Conservation (phyloP, 2,329 filamentous ascomycete genomes). For the Phyllosticta capitalensis region DNA sequence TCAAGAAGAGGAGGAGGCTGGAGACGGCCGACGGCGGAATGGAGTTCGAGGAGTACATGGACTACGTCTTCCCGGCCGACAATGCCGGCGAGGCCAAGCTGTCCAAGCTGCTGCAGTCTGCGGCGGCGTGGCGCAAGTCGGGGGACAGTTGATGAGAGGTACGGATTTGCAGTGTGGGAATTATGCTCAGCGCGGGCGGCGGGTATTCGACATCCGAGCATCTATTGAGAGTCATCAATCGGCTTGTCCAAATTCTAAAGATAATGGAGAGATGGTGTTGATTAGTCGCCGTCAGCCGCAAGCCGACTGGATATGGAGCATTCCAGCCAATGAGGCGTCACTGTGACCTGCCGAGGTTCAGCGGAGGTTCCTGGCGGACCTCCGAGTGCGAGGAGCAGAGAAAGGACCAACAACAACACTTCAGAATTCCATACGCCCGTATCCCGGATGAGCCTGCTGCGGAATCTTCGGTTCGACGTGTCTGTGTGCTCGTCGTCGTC, state of each 20-base stretch:
- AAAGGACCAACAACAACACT: background rate
- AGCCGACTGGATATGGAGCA: no score
- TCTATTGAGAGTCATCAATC: no score
- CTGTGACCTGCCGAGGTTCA: no score
- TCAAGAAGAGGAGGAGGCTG: conserved; percentile 84
- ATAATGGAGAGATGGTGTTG: no score
- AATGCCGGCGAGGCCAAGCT: conserved; percentile 77
- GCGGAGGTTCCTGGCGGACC: background rate
- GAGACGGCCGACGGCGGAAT: conserved; percentile 58
- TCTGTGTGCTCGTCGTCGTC: background rate
- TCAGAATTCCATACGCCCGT: no score
- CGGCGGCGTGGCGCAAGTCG: conserved; percentile 76
- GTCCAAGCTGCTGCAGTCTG: conserved; percentile 74
- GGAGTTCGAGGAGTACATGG: conserved; percentile 90
- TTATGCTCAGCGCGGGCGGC: no score
- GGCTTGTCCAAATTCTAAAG: no score
- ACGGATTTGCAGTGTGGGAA: background rate
- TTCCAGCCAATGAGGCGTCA: no score
- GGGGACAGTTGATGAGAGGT: conserved; percentile 21
- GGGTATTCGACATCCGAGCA: no score
- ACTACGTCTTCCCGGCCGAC: conserved; percentile 95
- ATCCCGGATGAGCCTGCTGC: background rate
- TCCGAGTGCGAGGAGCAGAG: background rate
- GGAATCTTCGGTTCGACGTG: background rate
- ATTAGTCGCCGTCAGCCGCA: no score